phyloP scores from a whole-genome alignment of 2,329 filamentous ascomycete genomes.

The Whalleya microplaca region DNA sequence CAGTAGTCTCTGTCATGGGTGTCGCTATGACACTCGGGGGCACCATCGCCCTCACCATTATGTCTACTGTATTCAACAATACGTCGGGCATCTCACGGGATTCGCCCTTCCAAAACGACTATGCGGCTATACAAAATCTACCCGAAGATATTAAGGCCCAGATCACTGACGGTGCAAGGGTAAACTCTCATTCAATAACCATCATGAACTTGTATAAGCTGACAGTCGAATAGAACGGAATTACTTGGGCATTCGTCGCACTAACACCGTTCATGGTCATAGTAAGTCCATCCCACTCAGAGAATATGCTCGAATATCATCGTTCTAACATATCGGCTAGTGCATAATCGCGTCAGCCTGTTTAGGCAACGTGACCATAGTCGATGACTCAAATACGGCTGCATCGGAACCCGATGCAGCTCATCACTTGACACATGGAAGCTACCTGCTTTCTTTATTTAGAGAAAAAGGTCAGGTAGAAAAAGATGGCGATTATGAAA shows the following conservation, averaged over 20 bases:
- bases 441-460: slow-evolving; percentile 16
- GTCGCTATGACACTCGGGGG: slow-evolving; percentile 67
- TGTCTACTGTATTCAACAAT: slow-evolving; percentile 73
- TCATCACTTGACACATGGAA: slow-evolving; percentile 14
- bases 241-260: slow-evolving; percentile 68
- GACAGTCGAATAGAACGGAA: slow-evolving; percentile 48
- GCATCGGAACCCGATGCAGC: not conserved
- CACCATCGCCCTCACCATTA: slow-evolving; percentile 66
- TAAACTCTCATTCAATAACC: slow-evolving; percentile 4
- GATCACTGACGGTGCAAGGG: slow-evolving; percentile 48
- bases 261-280: slow-evolving; percentile 61
- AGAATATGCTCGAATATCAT: not conserved
- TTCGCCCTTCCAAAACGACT: slow-evolving; percentile 34
- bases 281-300: slow-evolving; percentile 30
- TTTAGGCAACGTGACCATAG: slow-evolving; percentile 26
- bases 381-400: slow-evolving; percentile 7
- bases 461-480: not conserved
- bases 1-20: slow-evolving; percentile 62
- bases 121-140: slow-evolving; percentile 41
- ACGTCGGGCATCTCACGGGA: slow-evolving; percentile 26
- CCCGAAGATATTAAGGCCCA: slow-evolving; percentile 18
- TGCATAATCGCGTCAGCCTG: slow-evolving; percentile 21
- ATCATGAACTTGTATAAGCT: slow-evolving; percentile 4
- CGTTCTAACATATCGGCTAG: slow-evolving; percentile 9
- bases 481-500: not conserved